phyloP scores from a whole-genome alignment of 2,329 filamentous ascomycete species.

The Pseudocercospora vitis region DNA sequence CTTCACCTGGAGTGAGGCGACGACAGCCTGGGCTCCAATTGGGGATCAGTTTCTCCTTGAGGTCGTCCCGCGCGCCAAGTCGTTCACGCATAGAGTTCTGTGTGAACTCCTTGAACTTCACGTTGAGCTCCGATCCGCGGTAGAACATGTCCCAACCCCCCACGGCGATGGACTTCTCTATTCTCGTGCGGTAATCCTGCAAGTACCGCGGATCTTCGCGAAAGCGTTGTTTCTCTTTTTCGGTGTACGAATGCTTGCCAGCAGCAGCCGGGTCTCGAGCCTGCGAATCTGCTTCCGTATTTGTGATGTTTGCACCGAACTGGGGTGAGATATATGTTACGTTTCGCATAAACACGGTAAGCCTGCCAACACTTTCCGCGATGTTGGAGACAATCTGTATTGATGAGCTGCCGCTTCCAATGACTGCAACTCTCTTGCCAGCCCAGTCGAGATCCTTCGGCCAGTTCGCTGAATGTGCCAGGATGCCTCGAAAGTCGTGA shows the following conservation, averaged over 20 bases:
- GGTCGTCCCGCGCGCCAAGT: slow-evolving; percentile 55
- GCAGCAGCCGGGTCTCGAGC: slow-evolving; percentile 25
- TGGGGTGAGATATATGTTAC: slow-evolving; percentile 39
- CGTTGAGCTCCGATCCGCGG: slow-evolving; percentile 19
- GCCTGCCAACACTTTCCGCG: slow-evolving; percentile 33
- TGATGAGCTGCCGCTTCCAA: slow-evolving; percentile 29
- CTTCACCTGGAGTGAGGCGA: slow-evolving; percentile 55
- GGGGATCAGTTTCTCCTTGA: slow-evolving; percentile 59
- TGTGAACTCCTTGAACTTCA: slow-evolving; percentile 23
- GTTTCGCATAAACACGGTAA: slow-evolving; percentile 38
- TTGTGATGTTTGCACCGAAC: slow-evolving; percentile 28
- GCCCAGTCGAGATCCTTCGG: slow-evolving; percentile 42
- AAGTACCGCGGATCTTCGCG: slow-evolving; percentile 36
- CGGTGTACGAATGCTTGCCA: slow-evolving; percentile 33
- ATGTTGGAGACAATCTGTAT: slow-evolving; percentile 40
- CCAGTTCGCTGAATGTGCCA: slow-evolving; percentile 60
- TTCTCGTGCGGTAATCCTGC: slow-evolving; percentile 38
- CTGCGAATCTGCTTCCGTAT: slow-evolving; percentile 25
- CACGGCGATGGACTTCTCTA: slow-evolving; percentile 33
- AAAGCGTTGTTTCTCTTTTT: slow-evolving; percentile 36
- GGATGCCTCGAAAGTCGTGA: slow-evolving; percentile 52
- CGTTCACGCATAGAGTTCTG: slow-evolving; percentile 51
- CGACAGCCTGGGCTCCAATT: slow-evolving; percentile 66
- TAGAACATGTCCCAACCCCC: slow-evolving; percentile 30
- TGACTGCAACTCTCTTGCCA: slow-evolving; percentile 29